Base-by-base conservation (phyloP, 192 early-diverging fungal species). In the Obelidium mucronatum region DNA sequence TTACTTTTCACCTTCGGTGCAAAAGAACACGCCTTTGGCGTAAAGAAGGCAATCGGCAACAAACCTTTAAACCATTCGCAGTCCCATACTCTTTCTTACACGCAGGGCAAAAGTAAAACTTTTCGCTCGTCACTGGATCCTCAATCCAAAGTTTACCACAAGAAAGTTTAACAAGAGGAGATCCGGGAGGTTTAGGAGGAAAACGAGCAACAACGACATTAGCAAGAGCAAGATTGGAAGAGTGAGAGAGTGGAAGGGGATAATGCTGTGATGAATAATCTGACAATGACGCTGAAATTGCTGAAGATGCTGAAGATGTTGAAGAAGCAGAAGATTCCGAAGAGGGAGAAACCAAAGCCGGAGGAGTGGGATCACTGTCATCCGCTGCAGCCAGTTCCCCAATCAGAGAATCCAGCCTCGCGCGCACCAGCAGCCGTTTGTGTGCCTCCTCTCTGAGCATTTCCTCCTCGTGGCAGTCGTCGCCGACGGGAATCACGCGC, bases 321-420 rank as follows among this genome's bases (percentile, higher is more conserved):
- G n/a, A n/a, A n/a, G n/a, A n/a, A n/a, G n/a, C n/a, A n/a, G n/a
- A n/a, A n/a, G n/a, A n/a, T n/a, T n/a, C n/a, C n/a, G n/a, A n/a
- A n/a, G n/a, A n/a, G n/a, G n/a, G n/a, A n/a, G n/a, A n/a, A n/a
- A n/a, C n/a, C n/a, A n/a, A n/a, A n/a, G n/a, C n/a, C n/a, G n/a
- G n/a, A 80, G 90, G 35, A 88, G 90, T 75, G 92, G 93, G 81
- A 81, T 83, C 55, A 89, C 88, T 67, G 84, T 80, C 70, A 91
- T 79, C 44, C 87, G 93, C 33, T 94, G 93, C 83, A 86, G 90
- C 75, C 82, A 87, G 66, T 85, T 94, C 78, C 93, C 93, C 75
- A 44, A n/a, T n/a, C n/a, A n/a, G n/a, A n/a, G n/a, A n/a, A n/a
- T n/a, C n/a, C n/a, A n/a, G n/a, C n/a, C n/a, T n/a, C 89, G 89